Conservation (phyloP, 2,329 filamentous ascomycete species). For the Penicillium crustosum region DNA sequence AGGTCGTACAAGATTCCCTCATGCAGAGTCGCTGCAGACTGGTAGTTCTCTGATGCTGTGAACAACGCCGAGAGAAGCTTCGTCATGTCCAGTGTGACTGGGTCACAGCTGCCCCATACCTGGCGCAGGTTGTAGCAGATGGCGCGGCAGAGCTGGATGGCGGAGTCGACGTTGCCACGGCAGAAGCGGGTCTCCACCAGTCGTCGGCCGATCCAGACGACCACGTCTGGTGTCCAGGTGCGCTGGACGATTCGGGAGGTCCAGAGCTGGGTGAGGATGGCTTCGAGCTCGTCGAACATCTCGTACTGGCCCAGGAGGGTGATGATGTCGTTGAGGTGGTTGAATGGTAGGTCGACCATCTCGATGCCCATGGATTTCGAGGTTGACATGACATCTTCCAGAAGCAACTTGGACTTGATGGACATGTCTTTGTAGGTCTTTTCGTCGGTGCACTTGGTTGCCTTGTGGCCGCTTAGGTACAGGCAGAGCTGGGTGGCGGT, state of each 20-base stretch:
- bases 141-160: slow-evolving; percentile 52
- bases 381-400: slow-evolving; percentile 35
- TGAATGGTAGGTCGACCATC: slow-evolving; percentile 38
- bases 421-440: slow-evolving; percentile 33
- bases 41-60: slow-evolving; percentile 40
- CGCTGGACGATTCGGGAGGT: slow-evolving; percentile 48
- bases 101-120: slow-evolving; percentile 51
- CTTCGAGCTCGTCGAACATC: slow-evolving; percentile 39
- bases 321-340: slow-evolving; percentile 39
- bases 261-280: slow-evolving; percentile 49
- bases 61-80: slow-evolving; percentile 53
- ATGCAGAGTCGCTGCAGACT: slow-evolving; percentile 33
- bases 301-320: slow-evolving; percentile 40
- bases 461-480: slow-evolving; percentile 37
- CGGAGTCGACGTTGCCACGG: slow-evolving; percentile 45
- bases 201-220: slow-evolving; percentile 54
- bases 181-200: slow-evolving; percentile 56
- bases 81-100: slow-evolving; percentile 51
- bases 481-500: slow-evolving; percentile 40
- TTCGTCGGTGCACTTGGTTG: slow-evolving; percentile 30
- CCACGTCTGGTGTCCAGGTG: slow-evolving; percentile 47
- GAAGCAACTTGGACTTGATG: slow-evolving; percentile 34
- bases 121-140: slow-evolving; percentile 58
- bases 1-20: slow-evolving; percentile 34
- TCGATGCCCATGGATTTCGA: slow-evolving; percentile 33